These are phyloP conservation scores for Inosperma sp. DNA, from an alignment of 768 basidiomycete species.

Conservation along the genomic window DNA sequence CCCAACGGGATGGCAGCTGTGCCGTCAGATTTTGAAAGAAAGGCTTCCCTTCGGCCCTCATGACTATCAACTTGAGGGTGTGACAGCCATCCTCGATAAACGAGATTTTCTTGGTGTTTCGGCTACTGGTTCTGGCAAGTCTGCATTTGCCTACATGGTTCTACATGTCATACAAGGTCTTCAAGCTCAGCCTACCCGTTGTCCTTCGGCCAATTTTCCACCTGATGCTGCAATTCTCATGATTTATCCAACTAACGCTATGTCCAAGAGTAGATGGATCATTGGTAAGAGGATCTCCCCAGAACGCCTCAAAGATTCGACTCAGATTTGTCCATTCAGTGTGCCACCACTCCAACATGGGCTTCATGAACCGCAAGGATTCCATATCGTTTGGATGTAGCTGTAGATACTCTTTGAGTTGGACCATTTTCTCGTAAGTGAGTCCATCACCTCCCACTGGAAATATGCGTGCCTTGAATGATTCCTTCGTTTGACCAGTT, in stretches of 20 bases:
- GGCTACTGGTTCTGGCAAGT: slow-evolving; percentile 14
- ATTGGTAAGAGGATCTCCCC: slow-evolving; percentile 17
- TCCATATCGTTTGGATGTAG: slow-evolving; percentile 20
- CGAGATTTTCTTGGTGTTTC: slow-evolving; percentile 8
- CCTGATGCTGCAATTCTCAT: slow-evolving; percentile 17
- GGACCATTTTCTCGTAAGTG: slow-evolving; percentile 29
- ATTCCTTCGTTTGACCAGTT: slow-evolving; percentile 23
- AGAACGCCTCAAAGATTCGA: slow-evolving; percentile 28
- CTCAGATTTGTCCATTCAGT: slow-evolving; percentile 28
- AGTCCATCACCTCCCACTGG: slow-evolving; percentile 35
- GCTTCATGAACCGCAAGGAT: slow-evolving; percentile 20
- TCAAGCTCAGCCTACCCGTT: slow-evolving; percentile 7
- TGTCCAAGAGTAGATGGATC: slow-evolving; percentile 31
- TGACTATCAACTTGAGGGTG: slow-evolving; percentile 19
- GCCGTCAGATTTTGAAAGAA: not conserved
- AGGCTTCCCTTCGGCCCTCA: slow-evolving; percentile 15
- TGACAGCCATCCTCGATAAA: slow-evolving; percentile 14
- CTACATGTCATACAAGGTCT: slow-evolving; percentile 9
- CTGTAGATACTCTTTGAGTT: slow-evolving; percentile 26
- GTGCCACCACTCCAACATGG: slow-evolving; percentile 27
- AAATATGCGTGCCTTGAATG: slow-evolving; percentile 20
- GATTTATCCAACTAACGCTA: slow-evolving; percentile 26
- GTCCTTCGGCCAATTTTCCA: slow-evolving; percentile 10
- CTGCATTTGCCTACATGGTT: slow-evolving; percentile 10
- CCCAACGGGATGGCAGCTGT: not conserved